Evolutionary conservation across 495 filamentous ascomycete species (phyloP), one percentile per base, ranked within the genome.

Genomic region (Penicillium maclennaniae): DNA sequence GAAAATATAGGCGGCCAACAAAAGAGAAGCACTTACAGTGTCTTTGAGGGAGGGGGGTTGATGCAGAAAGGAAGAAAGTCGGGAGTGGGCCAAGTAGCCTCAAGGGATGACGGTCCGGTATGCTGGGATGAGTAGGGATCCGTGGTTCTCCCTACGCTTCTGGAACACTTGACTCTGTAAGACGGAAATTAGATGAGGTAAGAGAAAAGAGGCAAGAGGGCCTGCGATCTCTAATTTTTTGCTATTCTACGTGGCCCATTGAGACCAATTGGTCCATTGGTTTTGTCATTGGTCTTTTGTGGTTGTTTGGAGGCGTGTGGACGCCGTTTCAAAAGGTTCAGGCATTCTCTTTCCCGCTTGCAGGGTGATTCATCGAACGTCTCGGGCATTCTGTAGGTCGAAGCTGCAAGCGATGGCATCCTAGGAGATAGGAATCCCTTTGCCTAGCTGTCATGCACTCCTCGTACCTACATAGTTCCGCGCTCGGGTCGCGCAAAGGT

Each of bases 61-160:
- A 48, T 43, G 45, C 23, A 40, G 45, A 46, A 55, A 43, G 16
- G 36, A 36, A 47, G n/a, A 31, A 36, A 41, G 51, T 46, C 56
- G 42, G 51, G 41, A 50, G 61, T 53, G 58, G 53, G 56, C 52
- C 62, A 58, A 51, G 28, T 7, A 19, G 16, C 34, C 25, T 39
- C 51, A 66, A 66, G 63, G 63, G 63, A 66, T 64, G 61, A 51
- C 46, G 48, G 49, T 58, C 56, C 62, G 63, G 63, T 64, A 66
- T 66, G 63, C 45, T 56, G 45, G 52, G 45, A 31, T 49, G 40
- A 50, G 52, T 20, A 39, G 42, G 49, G 49, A 60, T 44, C 59
- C 55, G 59, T 58, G 55, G 55, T 61, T 58, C 47, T 38, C 9
- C 20, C 31, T 34, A 34, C 31, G 31, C 31, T 34, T 34, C 31